phyloP scores from a whole-genome alignment of 2,329 filamentous ascomycete genomes.

The Phialophora expanda region DNA sequence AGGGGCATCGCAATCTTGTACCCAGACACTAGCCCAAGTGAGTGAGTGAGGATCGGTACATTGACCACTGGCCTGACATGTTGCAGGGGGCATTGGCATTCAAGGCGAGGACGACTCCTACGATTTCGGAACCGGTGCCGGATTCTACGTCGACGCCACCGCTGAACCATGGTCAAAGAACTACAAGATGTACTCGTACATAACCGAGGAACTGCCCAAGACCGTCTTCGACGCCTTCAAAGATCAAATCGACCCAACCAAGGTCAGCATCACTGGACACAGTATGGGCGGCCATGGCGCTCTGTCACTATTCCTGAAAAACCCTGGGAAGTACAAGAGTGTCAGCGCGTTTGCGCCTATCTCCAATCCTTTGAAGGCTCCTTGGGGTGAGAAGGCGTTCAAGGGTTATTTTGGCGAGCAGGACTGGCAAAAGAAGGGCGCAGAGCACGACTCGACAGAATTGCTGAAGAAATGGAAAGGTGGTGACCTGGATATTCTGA shows the following conservation, averaged over 20 bases:
- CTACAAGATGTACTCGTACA: slow-evolving; percentile 95
- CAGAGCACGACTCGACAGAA: slow-evolving; percentile 89
- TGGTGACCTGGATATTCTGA: slow-evolving; percentile 72
- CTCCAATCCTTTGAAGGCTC: slow-evolving; percentile 79
- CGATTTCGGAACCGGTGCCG: slow-evolving; percentile 90
- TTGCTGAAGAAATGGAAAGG: slow-evolving; percentile 76
- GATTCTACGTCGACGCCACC: slow-evolving; percentile 92
- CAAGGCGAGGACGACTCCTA: slow-evolving; percentile 84
- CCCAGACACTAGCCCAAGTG: slow-evolving; percentile 91
- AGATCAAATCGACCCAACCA: slow-evolving; percentile 68
- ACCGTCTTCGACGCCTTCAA: slow-evolving; percentile 73
- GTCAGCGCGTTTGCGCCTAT: slow-evolving; percentile 93
- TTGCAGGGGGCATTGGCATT: slow-evolving; percentile 72
- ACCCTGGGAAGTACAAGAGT: slow-evolving; percentile 86
- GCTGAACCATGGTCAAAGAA: slow-evolving; percentile 72
- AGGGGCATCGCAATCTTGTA: slow-evolving; percentile 91
- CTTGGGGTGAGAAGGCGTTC: slow-evolving; percentile 97
- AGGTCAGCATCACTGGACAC: slow-evolving; percentile 88
- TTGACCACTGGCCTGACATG: slow-evolving; percentile 11
- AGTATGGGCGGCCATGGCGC: slow-evolving; percentile 98
- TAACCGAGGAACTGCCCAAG: slow-evolving; percentile 83
- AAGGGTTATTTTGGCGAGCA: slow-evolving; percentile 79
- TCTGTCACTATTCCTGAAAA: slow-evolving; percentile 86
- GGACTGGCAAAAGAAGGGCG: slow-evolving; percentile 74
- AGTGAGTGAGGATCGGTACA: slow-evolving; percentile 39